A percentile compares a stretch with the other conserved stretches of the same genome.
Conservation (phyloP, 2,329 filamentous ascomycete species). For the Diplodia corticola region DNA sequence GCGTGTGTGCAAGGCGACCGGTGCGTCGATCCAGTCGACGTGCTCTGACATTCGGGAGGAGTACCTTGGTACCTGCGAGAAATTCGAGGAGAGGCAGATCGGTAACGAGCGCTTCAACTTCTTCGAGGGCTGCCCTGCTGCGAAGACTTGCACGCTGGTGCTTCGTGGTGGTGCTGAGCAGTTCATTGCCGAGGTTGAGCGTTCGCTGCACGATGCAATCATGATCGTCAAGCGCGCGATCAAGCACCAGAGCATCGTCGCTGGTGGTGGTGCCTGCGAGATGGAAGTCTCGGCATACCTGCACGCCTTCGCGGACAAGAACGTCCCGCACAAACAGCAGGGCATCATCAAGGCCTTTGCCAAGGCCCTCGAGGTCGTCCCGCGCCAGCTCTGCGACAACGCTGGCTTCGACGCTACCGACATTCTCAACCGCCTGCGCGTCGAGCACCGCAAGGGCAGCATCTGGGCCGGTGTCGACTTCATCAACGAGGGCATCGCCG, state of each 20-base stretch:
- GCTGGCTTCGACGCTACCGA: conserved; percentile 98
- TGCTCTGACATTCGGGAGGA: conserved; percentile 48
- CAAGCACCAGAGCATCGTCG: conserved; percentile 91
- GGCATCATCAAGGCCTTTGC: conserved; percentile 97
- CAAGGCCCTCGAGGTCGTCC: conserved; percentile 94
- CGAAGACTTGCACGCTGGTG: conserved; percentile 95
- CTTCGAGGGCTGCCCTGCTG: conserved; percentile 92
- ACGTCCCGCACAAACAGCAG: conserved; percentile 93
- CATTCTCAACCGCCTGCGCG: conserved; percentile 92
- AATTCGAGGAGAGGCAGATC: conserved; percentile 94
- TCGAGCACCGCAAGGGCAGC: conserved; percentile 92
- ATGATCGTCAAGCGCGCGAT: conserved; percentile 99
- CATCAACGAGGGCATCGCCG: conserved; percentile 81
- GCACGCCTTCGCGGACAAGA: conserved; percentile 88
- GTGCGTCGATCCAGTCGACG: conserved; percentile 22
- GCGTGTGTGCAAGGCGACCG: conserved; percentile 91
- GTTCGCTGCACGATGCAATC: conserved; percentile 96
- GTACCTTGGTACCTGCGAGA: conserved; percentile 87
- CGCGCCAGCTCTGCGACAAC: conserved; percentile 96
- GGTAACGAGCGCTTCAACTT: conserved; percentile 98
- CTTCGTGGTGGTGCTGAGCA: conserved; percentile 96
- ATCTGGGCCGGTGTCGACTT: conserved; percentile 98
- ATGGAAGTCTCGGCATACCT: conserved; percentile 97
- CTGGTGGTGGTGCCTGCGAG: conserved; percentile 89
- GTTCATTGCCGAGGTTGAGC: conserved; percentile 98